Evolutionary conservation across 1,284 basidiomycete species (phyloP).

Genomic region (Sanghuangporus weigelae): DNA sequence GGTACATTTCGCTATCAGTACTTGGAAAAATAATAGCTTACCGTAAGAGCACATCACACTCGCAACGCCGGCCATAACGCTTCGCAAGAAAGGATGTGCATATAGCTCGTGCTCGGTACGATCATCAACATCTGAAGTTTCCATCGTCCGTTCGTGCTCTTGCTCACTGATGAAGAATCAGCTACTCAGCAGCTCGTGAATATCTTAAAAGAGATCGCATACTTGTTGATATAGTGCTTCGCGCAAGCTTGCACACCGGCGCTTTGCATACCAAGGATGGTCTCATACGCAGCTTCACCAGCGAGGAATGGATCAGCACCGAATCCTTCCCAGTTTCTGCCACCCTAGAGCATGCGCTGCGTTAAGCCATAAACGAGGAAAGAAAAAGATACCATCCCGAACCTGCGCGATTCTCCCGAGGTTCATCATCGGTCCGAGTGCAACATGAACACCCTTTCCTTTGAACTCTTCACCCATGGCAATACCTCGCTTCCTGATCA

Average conservation of each 20-base stretch:
- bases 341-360: constrained; percentile 31
- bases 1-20: background rate
- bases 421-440: constrained; percentile 65
- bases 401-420: constrained; percentile 54
- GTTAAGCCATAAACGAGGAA: too few species aligned
- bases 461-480: constrained; percentile 77
- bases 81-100: constrained; percentile 65
- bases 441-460: constrained; percentile 71
- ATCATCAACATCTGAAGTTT: constrained; percentile 70
- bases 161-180: constrained; percentile 48
- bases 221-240: constrained; percentile 76
- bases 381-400: constrained; percentile 35
- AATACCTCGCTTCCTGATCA: constrained; percentile 68
- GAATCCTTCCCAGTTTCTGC: constrained; percentile 86
- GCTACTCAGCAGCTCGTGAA: background rate
- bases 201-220: constrained; percentile 23
- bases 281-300: constrained; percentile 70
- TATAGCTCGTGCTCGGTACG: constrained; percentile 74
- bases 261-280: constrained; percentile 68
- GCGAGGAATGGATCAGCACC: constrained; percentile 73
- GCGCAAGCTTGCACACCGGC: constrained; percentile 73
- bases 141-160: constrained; percentile 51
- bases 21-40: constrained; percentile 22
- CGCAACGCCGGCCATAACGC: constrained; percentile 71
- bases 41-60: constrained; percentile 77